Evolutionary conservation across 352 stramenopile species (phyloP), one percentile per base, ranked within the genome.

Genomic region (Phytopythium oedochilum): DNA sequence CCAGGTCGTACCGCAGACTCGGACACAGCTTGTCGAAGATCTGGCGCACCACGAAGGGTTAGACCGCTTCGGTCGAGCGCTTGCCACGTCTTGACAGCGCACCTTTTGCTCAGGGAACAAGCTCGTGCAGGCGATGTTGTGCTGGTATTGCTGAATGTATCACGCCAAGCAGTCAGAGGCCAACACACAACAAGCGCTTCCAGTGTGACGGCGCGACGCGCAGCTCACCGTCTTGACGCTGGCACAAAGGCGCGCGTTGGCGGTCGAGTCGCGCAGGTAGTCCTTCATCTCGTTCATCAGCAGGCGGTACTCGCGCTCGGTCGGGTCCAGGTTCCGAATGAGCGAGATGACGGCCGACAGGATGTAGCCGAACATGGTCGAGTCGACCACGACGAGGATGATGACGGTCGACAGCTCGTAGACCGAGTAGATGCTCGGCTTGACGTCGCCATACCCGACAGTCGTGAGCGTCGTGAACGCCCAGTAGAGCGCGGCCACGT

Each of bases 391-490:
- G 14, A 92, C 64, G n/a, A 90, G 69, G n/a, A 86, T 63, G 45
- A 94, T 89, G 36, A 90, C 78, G 28, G 84, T 63, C 3, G 60
- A 39, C 34, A 92, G 53, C 53, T 94, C 84, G 51, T 88, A 84
- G 18, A 83, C 57, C 0, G 84, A 91, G 54, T 89, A 87, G 34
- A 88, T 43, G 45, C 71, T 89, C 12, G 84, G 84, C 17, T 75
- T 78, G 9, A 92, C 73, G 59, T 94, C 82, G 2, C 84, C 82
- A 44, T 92, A 97, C 2, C 89, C 89, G 18, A 97, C 87, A 2
- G 89, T 96, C 44, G 89, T 96, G 53, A 97, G 86, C 6, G 88
- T 94, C 7, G 88, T 96, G 46, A 96, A 95, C 12, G 85, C 88
- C 88, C 88, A 97, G 59, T 97, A 97, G 31, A 95, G 63, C 0